phyloP scores from a whole-genome alignment of 345 rosid species.

The Fremontodendron californicum region DNA sequence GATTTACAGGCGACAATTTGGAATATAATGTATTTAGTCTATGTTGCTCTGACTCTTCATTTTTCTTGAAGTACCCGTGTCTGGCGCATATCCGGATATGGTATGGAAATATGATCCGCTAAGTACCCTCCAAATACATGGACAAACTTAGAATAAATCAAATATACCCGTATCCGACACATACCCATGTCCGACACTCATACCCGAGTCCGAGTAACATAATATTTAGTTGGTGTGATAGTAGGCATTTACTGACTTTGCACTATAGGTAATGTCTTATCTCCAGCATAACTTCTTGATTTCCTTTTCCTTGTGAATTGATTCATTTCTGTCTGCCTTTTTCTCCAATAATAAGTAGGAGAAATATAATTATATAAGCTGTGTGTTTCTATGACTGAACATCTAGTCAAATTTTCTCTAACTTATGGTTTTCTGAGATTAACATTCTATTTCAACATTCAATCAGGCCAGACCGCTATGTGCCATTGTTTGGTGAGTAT shows the following conservation, averaged over 20 bases:
- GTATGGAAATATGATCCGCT: no score
- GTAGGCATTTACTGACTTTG: background rate
- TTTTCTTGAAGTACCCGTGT: no score
- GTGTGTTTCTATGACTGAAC: background rate
- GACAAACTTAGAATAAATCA: no score
- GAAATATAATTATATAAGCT: background rate
- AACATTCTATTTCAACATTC: slow-evolving; percentile 11
- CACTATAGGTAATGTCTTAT: background rate
- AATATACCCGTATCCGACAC: no score
- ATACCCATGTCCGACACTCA: no score
- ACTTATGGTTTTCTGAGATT: slow-evolving; percentile 3
- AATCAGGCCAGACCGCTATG: slow-evolving; percentile 97
- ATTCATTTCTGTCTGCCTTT: background rate
- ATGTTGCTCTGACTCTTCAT: no score
- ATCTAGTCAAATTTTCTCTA: background rate
- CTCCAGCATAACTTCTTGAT: background rate
- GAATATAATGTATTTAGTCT: background rate
- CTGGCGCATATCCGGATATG: no score
- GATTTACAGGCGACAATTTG: background rate
- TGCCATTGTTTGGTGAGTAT: slow-evolving; percentile 72
- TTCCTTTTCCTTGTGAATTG: background rate
- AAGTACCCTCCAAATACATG: no score
- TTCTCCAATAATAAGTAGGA: background rate
- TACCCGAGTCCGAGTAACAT: no score
- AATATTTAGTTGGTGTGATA: background rate